phyloP scores from a whole-genome alignment of 208 protist genomes.

The Trypanosoma conorhini region DNA sequence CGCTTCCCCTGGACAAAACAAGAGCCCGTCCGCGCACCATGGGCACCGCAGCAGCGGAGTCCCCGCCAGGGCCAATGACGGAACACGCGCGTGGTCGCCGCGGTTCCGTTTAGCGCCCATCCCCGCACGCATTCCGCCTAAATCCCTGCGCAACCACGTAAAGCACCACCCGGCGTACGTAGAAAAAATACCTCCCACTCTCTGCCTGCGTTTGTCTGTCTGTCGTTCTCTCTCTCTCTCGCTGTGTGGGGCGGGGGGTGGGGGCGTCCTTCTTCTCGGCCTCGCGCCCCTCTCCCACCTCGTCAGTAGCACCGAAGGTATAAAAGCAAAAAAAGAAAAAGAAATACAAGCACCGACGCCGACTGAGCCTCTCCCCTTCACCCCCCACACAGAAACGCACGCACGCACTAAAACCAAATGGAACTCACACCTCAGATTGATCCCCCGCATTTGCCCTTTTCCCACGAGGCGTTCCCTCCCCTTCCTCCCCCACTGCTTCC shows the following conservation, averaged over 20 bases:
- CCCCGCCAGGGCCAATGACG: neutral
- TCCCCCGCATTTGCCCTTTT: too few species aligned
- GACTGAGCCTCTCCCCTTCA: too few species aligned
- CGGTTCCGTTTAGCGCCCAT: neutral
- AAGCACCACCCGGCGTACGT: too few species aligned
- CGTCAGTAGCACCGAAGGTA: neutral
- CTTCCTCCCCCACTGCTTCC: too few species aligned
- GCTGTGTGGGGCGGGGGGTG: too few species aligned
- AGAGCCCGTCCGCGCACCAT: constrained; percentile 30
- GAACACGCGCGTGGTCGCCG: neutral
- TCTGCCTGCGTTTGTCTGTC: neutral
- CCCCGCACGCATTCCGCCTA: neutral
- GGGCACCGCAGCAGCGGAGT: constrained; percentile 28
- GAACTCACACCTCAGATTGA: too few species aligned
- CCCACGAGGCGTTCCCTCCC: too few species aligned
- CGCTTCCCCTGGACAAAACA: constrained; percentile 8
- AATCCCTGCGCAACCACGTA: too few species aligned
- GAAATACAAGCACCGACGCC: neutral
- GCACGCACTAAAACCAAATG: neutral
- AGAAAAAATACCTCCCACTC: too few species aligned
- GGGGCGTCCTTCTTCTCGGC: too few species aligned
- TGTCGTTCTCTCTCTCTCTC: neutral
- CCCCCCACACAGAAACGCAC: neutral
- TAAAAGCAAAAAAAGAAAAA: constrained; percentile 18
- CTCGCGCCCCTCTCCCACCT: too few species aligned